Percentiles rank a stretch among this genome's conserved stretches.
phyloP scores from a whole-genome alignment of 176 grass and related monocot genomes.

The Eleusine indica region DNA sequence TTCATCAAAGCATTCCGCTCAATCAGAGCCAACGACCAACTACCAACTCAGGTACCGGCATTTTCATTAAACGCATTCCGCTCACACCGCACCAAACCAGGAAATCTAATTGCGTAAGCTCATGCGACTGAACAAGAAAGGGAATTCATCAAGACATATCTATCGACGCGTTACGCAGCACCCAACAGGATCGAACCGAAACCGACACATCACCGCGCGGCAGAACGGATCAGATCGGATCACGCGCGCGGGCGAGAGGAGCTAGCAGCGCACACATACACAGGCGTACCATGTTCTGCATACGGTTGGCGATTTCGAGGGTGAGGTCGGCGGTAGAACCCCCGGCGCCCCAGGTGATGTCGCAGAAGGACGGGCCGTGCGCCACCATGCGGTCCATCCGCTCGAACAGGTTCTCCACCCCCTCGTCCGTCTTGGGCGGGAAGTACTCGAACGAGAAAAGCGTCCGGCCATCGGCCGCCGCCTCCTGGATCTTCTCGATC shows the following conservation, averaged over 20 bases:
- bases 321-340: slow-evolving; percentile 92
- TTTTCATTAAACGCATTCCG: slow-evolving; percentile 18
- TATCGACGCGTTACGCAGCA: slow-evolving; percentile 1
- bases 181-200: neutral
- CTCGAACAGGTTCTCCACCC: slow-evolving; percentile 89
- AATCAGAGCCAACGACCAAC: neutral
- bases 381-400: slow-evolving; percentile 92
- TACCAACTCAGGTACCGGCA: neutral
- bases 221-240: slow-evolving; percentile 48
- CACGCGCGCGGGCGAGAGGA: neutral
- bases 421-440: slow-evolving; percentile 87
- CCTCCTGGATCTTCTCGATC: slow-evolving; percentile 70
- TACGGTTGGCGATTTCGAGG: slow-evolving; percentile 80
- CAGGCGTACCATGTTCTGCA: slow-evolving; percentile 84
- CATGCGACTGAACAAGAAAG: neutral
- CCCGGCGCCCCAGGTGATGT: slow-evolving; percentile 95
- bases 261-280: too few relatives aligned
- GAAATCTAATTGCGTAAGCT: slow-evolving; percentile 8
- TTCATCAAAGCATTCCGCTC: neutral
- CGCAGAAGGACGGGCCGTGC: slow-evolving; percentile 81
- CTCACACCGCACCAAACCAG: neutral
- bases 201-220: neutral
- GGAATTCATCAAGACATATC: neutral
- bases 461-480: slow-evolving; percentile 61
- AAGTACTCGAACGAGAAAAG: slow-evolving; percentile 94